These are phyloP conservation scores for Talaromyces albobiverticillius DNA, from an alignment of 2,329 filamentous ascomycete species.

Conservation along the genomic window DNA sequence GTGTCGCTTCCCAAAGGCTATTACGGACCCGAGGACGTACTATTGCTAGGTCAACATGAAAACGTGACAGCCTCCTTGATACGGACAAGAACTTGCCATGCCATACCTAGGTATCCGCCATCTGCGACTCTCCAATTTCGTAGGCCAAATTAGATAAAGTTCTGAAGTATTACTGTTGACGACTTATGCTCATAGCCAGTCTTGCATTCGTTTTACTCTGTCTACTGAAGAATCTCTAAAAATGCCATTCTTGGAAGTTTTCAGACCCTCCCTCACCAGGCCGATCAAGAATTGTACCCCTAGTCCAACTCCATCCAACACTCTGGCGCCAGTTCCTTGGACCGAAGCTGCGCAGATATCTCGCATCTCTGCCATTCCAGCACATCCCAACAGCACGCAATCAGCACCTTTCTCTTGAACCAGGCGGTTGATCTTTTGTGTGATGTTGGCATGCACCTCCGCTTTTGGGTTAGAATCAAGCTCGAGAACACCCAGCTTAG, in stretches of 20 bases:
- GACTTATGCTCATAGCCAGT: constrained; percentile 7
- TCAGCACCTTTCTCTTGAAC: constrained; percentile 11
- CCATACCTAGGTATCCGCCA: neutral
- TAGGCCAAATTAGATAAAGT: neutral
- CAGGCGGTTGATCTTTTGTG: constrained; percentile 8
- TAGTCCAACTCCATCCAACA: constrained; percentile 12
- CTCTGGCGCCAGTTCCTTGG: constrained; percentile 7
- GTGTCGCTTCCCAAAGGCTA: no score
- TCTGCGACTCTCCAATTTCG: neutral
- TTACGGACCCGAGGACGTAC: no score
- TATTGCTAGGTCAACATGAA: no score
- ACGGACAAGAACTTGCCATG: no score
- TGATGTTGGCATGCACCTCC: constrained; percentile 5
- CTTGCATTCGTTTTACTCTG: constrained; percentile 6
- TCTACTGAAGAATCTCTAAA: constrained; percentile 11
- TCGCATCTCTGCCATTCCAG: constrained; percentile 11
- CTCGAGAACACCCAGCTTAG: constrained; percentile 12
- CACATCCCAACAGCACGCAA: constrained; percentile 10
- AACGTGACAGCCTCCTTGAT: no score
- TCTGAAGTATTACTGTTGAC: constrained; percentile 1
- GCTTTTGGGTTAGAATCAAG: constrained; percentile 8
- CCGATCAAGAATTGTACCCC: constrained; percentile 9
- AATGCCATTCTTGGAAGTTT: constrained; percentile 10
- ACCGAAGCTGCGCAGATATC: constrained; percentile 2
- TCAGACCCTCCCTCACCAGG: constrained; percentile 8